A percentile compares a stretch with the other conserved stretches of the same genome.
phyloP scores from a whole-genome alignment of 345 rosid genomes.

The Zanthoxylum bungeanum region DNA sequence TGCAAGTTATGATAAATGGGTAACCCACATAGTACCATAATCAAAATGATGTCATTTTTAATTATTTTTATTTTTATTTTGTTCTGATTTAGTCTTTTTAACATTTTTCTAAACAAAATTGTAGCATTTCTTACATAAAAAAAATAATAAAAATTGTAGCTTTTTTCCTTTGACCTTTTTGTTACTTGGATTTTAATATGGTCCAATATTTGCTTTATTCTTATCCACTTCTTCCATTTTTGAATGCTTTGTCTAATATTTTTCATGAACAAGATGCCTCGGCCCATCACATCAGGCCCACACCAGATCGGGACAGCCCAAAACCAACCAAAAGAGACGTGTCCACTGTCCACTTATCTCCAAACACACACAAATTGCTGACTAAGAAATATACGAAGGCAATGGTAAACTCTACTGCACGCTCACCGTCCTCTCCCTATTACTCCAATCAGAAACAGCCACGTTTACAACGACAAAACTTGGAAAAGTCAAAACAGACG shows the following conservation, averaged over 20 bases:
- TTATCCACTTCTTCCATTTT: neutral
- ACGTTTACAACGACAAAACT: neutral
- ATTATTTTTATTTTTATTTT: too few species aligned
- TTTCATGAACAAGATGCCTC: neutral
- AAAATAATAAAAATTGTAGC: too few species aligned
- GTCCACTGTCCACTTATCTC: neutral
- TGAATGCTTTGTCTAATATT: neutral
- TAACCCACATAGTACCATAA: neutral
- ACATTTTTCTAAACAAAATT: too few species aligned
- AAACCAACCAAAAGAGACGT: neutral
- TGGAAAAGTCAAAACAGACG: too few species aligned
- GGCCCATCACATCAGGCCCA: neutral
- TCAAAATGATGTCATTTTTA: too few species aligned
- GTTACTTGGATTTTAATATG: too few species aligned
- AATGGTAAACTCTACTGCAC: neutral
- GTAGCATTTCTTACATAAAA: too few species aligned
- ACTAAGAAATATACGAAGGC: too few species aligned
- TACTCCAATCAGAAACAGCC: neutral
- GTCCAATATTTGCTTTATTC: neutral
- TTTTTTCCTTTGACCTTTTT: too few species aligned
- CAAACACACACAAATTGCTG: neutral
- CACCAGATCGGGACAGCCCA: neutral
- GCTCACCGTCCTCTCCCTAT: neutral
- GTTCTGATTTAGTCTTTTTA: too few species aligned
- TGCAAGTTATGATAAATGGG: neutral